Base-by-base conservation (phyloP, 2,329 filamentous ascomycete genomes). In the Aspergillus quadricinctus region DNA sequence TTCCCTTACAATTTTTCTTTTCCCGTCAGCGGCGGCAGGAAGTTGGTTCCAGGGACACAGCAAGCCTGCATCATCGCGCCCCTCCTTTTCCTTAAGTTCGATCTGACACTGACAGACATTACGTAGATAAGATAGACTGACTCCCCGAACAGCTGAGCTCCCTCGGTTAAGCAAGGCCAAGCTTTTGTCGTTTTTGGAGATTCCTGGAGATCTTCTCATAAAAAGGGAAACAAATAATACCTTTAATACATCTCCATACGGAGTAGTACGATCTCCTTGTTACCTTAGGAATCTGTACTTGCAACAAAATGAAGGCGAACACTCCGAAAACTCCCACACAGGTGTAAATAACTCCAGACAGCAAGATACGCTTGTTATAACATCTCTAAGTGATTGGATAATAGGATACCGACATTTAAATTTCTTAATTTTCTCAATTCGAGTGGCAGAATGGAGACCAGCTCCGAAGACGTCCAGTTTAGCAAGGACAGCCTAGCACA, bases 141-240 rank as follows among this genome's bases (percentile, higher is more conserved):
- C 23, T 23, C 23, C 23, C 23, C 23, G 23, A 23, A 23, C 23
- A 23, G 23, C 23, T 23, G 23, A 23, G 23, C 23, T 23, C 23
- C 23, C 23, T 23, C 23, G 23, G 23, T 46, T 50, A 49, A 58
- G 56, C 43, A 58, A 50, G 3, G 52, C 57, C 3, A 49, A 54
- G 52, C 50, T 45, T 37, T 48, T 56, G 11, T 14, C 43, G 11
- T 4, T 21, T 17, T 43, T 4, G 17, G 5, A 35, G 31, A 17
- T 37, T 37, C 31, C 17, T 37, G 14, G 14, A 37, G 31, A 29
- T 7, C 14, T 37, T 35, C 31, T 35, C 14, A 3, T 35, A 17
- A 17, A 35, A 11, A 35, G 3, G 23, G 23, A 23, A 35, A 17
- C 31, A 35, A 35, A 35, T 35, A 35, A 35, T 31, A 31, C 8